Evolutionary conservation across 2,329 filamentous ascomycete species (phyloP), one percentile per base, ranked within the genome.

Genomic region (Pseudocercospora ulei): DNA sequence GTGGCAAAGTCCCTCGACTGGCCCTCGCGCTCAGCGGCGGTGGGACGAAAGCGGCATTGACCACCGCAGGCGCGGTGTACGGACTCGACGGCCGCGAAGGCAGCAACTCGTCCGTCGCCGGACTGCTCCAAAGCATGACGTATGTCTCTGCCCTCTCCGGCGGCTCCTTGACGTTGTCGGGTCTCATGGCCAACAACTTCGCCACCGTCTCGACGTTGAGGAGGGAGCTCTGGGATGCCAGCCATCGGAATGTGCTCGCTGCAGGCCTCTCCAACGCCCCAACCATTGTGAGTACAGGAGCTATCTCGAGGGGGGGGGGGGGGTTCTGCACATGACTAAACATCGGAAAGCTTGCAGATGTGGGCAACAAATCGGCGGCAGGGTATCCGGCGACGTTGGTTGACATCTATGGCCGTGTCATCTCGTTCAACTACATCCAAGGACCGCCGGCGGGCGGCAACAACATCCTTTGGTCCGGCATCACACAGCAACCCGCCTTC

Each of bases 81-180:
- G 65, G 53, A 2, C 53, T 69, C 11, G 67, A 70, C 54, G 48
- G 19, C 4, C 58, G 66, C 36, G 66, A 69, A 35, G 23, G 30
- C 18, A 33, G 30, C 18, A 33, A 9, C 2, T 62, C 60, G 40
- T 50, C 59, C 27, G 47, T 56, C 4, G 57, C 54, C 27, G 67
- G 67, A 3, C 44, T 70, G 0, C 68, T 61, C 37, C 67, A 70
- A 51, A 61, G 56, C 3, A 33, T 68, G 7, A 67, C 65, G 3
- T 70, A 70, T 44, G 60, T 69, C 26, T 53, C 62, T 29, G 67
- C 62, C 5, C 55, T 70, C 2, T 68, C 65, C n/a, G 53, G 53
- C 47, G 67, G 67, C 24, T 50, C 55, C 2, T 70, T 66, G 67
- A 54, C 70, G n/a, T 47, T 69, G 1, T 62, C 62, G 3, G 66